phyloP scores from a whole-genome alignment of 2,329 filamentous ascomycete genomes.

The Microdochium bolleyi region DNA sequence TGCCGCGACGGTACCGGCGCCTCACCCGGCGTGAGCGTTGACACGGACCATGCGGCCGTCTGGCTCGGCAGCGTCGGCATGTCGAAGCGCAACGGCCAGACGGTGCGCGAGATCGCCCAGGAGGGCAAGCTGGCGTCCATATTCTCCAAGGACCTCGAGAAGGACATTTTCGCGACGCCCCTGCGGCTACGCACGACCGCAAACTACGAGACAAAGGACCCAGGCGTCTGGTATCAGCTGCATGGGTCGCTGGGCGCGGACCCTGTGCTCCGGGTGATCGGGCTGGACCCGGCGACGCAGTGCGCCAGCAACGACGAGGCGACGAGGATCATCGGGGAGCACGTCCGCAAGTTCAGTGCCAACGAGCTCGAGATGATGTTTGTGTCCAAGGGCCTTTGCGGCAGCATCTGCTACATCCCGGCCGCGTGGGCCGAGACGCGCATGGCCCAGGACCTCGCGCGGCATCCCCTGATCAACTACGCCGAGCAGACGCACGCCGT shows the following conservation, averaged over 20 bases:
- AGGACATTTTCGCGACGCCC: conserved; percentile 23
- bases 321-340: conserved; percentile 20
- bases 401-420: conserved; percentile 33
- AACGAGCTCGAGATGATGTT: conserved; percentile 34
- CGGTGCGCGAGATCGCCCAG: conserved; percentile 17
- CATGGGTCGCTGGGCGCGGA: conserved; percentile 38
- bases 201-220: conserved; percentile 38
- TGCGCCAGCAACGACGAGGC: conserved; percentile 17
- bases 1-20: conserved; percentile 5
- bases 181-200: conserved; percentile 32
- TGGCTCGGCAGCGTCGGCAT: conserved; percentile 32
- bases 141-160: conserved; percentile 25
- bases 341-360: conserved; percentile 22
- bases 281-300: conserved; percentile 24
- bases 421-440: conserved; percentile 31
- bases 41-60: conserved; percentile 36
- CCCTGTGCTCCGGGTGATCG: conserved; percentile 34
- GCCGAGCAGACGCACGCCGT: conserved; percentile 22
- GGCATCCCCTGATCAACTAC: conserved; percentile 33
- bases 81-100: conserved; percentile 26
- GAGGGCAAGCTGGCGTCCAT: conserved; percentile 11
- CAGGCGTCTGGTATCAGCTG: conserved; percentile 38
- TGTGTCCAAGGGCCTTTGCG: conserved; percentile 29
- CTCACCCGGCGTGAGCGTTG: conserved; percentile 21
- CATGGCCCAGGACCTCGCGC: conserved; percentile 31